Percentiles rank a stretch among this genome's conserved stretches.
phyloP scores from a whole-genome alignment of 306 rosid genomes.

The Rosa persica region DNA sequence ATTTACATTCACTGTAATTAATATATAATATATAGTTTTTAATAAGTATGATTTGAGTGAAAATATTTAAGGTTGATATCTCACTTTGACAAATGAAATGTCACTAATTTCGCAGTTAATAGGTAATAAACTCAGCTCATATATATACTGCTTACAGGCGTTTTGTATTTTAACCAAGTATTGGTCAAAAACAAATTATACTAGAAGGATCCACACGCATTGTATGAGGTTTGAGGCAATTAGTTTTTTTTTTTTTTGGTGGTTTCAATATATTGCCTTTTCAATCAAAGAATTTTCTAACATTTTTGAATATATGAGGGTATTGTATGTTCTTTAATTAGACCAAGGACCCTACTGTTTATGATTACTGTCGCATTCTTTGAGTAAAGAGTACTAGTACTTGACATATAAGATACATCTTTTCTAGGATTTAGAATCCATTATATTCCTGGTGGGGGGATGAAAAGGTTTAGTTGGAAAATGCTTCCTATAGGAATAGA shows the following conservation, averaged over 20 bases:
- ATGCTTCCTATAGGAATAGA: not conserved
- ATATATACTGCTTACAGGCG: not conserved
- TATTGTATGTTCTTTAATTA: not conserved
- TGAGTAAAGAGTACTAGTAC: not conserved
- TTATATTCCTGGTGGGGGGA: not conserved
- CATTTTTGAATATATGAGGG: not conserved
- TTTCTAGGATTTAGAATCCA: not conserved
- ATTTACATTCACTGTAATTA: not conserved
- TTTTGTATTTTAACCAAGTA: not conserved
- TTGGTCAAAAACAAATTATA: not conserved
- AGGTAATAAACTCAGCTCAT: not conserved
- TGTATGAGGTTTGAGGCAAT: not conserved
- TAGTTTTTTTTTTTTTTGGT: not conserved
- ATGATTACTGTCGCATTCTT: not conserved
- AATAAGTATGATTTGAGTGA: not conserved
- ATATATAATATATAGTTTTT: not conserved
- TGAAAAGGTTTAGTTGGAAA: not conserved
- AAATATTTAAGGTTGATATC: not conserved
- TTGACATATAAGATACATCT: not conserved
- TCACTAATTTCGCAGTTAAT: not conserved
- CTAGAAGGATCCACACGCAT: not conserved
- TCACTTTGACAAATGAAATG: not conserved
- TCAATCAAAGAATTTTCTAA: not conserved
- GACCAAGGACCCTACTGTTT: not conserved
- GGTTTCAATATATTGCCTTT: not conserved